Base-by-base conservation (phyloP, 164 flowering plant genomes). In the Taxillus chinensis region DNA sequence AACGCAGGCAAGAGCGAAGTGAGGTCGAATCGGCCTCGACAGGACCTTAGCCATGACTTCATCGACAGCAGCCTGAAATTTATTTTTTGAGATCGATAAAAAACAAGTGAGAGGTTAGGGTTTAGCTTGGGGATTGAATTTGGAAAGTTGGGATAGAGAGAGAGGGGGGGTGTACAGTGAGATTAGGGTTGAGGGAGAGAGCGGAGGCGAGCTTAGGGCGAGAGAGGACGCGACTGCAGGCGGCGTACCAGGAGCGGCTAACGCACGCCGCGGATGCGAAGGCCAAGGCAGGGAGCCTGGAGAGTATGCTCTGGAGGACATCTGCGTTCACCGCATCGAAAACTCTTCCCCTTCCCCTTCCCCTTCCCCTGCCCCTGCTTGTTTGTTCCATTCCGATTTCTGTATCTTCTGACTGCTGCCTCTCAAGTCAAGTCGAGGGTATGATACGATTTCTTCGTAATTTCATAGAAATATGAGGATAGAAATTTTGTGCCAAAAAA, bases 1-100 rank as follows among this genome's bases (percentile, higher is more conserved):
- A 54, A 80, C 55, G 41, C 56, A 65, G 3, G 72, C 87, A 51
- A 87, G 66, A n/a, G 75, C 95, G 48, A 90, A 87, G 67, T 86
- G 83, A 0, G 97, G 97, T n/a, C 86, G 77, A 67, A 87, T 86
- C 0, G 92, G 95, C 73, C 70, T 74, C 0, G 81, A 70, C 0
- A 87, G 79, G 60, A 82, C 90, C 73, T 80, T 84, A 13, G 77
- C 81, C 3, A 82, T 5, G 59, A 82, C 83, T 60, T 90, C 92
- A 7, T 68, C 59, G 11, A 84, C 69, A 15, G 89, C 89, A 68
- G 17, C 67, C 96, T 90, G 52, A 8, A 57, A 70, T 16, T 7
- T 11, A 15, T 55, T 67, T 27, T 27, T 27, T 27, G 27, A 27
- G 27, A 27, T 2, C 62, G 13, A 64, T 48, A 39, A 39, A 12